Base-by-base conservation (phyloP, 768 basidiomycete species). In the Russula sp. region DNA sequence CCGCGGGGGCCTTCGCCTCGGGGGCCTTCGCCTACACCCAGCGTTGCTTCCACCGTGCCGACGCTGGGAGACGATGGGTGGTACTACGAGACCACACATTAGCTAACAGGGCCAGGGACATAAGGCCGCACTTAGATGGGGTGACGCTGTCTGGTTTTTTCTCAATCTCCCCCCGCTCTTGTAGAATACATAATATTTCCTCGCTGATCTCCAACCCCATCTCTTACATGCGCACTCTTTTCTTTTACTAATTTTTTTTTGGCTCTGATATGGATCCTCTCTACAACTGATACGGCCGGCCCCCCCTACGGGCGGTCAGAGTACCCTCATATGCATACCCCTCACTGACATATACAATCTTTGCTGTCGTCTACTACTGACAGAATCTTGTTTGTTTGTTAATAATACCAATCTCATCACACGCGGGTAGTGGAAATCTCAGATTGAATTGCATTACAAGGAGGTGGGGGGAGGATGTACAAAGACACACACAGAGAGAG, bases 31-130 rank as follows among this genome's bases (percentile, higher is more conserved):
- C 91, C 91, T 8, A 85, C 91, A 32, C 85, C 84, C 31, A 93
- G 91, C 69, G 82, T 77, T 1, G 85, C 87, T n/a, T 89, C 88
- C 22, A 77, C 82, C 34, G 80, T 85, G 9, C 88, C 87, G 7
- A 91, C 88, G 0, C 77, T 83, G 62, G 83, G 83, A 45, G 78
- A 84, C 1, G 86, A 93, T 52, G 91, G 91, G 40, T 94, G 91
- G 91, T 93, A 84, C 82, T 76, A 77, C 9, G 9, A 27, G 22
- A 27, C 22, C 22, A 27, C 22, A 27, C 22, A 27, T 27, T 27
- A 27, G 22, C 22, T 27, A 27, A 27, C 22, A 27, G 22, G 22
- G 22, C 22, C 22, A 27, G 22, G 22, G 22, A 27, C 22, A 27
- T 27, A 27, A 27, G 22, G 22, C 22, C 22, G 22, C 22, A 27